Base-by-base conservation (phyloP, 2,329 filamentous ascomycete species). In the Clarireedia monteithiana region DNA sequence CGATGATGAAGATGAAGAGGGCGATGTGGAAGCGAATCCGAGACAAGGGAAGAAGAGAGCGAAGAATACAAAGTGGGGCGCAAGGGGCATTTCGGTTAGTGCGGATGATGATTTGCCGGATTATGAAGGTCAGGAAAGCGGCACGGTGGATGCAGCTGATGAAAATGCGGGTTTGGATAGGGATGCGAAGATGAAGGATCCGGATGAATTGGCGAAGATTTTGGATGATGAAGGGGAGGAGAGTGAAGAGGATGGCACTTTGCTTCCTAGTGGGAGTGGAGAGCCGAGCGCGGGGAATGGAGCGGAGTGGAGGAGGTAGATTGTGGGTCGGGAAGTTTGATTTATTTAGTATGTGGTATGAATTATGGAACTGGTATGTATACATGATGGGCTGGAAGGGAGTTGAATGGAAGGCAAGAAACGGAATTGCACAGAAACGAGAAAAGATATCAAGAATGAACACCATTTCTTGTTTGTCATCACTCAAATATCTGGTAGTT, bases 151-250 rank as follows among this genome's bases (percentile, higher is more conserved):
- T 68, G 64, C 58, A 59, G 66, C n/a, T 50, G 26, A 10, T 23
- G 74, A 4, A 4, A 34, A 34, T 34, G 10, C 71, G 2, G 70
- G 69, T 30, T 72, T 79, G 5, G 82, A 85, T 63, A 79, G 81
- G 0, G 82, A 85, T 64, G 83, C 83, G 39, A 83, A 77, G 73
- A 85, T 86, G 82, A 75, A 77, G 61, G 83, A 86, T 59, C 83
- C 83, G 0, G 83, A 86, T 66, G 83, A 86, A 68, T 73, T 86
- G 55, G 82, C 82, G 2, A 75, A 73, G 57, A 82, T 77, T 9
- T 70, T 86, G 44, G 81, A 84, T 6, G 79, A 81, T 15, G 77
- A 80, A 4, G 77, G 79, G 1, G 76, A 75, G 59, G 66, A 65
- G 47, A 66, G 65, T 56, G 60, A 57, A 9, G 56, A 50, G 39